phyloP scores from a whole-genome alignment of 257 asterid species.

The Solanum infundibuliforme region DNA sequence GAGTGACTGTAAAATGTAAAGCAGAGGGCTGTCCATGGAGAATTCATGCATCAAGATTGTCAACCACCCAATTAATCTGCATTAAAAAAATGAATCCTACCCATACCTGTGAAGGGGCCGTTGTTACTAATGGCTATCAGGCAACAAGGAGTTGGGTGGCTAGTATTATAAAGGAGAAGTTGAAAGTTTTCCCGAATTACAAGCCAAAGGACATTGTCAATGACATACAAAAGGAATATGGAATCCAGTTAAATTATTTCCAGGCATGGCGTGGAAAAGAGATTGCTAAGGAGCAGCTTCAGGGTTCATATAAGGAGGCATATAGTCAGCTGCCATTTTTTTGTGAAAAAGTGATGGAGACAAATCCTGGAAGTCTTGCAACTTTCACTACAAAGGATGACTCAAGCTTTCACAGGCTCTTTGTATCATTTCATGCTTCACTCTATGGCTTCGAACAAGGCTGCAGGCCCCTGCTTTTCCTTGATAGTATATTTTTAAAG shows the following conservation, averaged over 20 bases:
- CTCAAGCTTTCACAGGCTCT: slow-evolving; percentile 91
- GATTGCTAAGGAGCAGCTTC: slow-evolving; percentile 98
- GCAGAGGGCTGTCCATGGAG: slow-evolving; percentile 98
- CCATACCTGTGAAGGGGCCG: slow-evolving; percentile 90
- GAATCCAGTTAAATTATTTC: slow-evolving; percentile 87
- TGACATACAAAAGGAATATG: slow-evolving; percentile 86
- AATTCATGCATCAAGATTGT: slow-evolving; percentile 89
- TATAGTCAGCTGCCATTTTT: slow-evolving; percentile 75
- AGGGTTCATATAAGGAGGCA: slow-evolving; percentile 95
- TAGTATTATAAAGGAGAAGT: slow-evolving; percentile 91
- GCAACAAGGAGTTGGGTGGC: slow-evolving; percentile 99
- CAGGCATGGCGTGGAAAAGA: slow-evolving; percentile 99
- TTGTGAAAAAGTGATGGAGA: slow-evolving; percentile 86
- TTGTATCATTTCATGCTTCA: slow-evolving; percentile 82
- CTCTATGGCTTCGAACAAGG: slow-evolving; percentile 82
- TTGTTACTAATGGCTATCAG: slow-evolving; percentile 55
- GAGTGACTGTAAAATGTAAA: slow-evolving; percentile 96
- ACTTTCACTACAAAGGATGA: slow-evolving; percentile 89
- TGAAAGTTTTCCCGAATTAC: slow-evolving; percentile 70
- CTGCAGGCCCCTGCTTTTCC: slow-evolving; percentile 88
- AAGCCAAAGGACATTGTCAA: slow-evolving; percentile 94
- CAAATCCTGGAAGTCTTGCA: slow-evolving; percentile 93
- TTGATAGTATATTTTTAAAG: slow-evolving; percentile 70
- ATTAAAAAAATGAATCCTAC: slow-evolving; percentile 87
- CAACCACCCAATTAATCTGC: slow-evolving; percentile 92